A percentile compares a stretch with the other conserved stretches of the same genome.
Evolutionary conservation across 371 early-diverging fungal species (phyloP).

Genomic region (Capillidium rhysosporum): DNA sequence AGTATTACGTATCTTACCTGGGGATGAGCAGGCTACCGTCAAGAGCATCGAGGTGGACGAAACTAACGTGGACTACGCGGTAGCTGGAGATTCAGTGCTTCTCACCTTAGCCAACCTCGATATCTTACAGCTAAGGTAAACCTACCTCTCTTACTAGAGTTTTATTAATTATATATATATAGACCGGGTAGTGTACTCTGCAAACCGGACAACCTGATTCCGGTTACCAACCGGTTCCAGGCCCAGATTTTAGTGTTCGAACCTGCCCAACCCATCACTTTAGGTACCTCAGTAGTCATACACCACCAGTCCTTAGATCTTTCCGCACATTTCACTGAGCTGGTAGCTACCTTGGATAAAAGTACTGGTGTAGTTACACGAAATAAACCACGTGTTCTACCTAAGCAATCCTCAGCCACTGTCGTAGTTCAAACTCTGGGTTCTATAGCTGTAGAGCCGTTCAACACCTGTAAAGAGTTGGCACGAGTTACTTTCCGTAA

Average conservation of each 20-base stretch:
- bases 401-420: slow-evolving; percentile 59
- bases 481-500: slow-evolving; percentile 77
- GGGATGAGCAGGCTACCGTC: slow-evolving; percentile 50
- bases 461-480: slow-evolving; percentile 61
- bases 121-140: slow-evolving; percentile 49
- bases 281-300: slow-evolving; percentile 69
- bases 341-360: slow-evolving; percentile 56
- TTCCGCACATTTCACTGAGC: slow-evolving; percentile 47
- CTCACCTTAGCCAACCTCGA: slow-evolving; percentile 61
- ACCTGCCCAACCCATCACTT: slow-evolving; percentile 66
- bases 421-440: slow-evolving; percentile 53
- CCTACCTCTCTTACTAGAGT: not conserved
- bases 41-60: slow-evolving; percentile 57
- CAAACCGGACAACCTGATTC: slow-evolving; percentile 35
- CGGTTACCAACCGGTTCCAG: slow-evolving; percentile 44
- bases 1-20: slow-evolving; percentile 55
- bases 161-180: not conserved
- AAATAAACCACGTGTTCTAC: slow-evolving; percentile 60
- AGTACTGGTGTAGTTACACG: slow-evolving; percentile 62
- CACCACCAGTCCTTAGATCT: slow-evolving; percentile 66
- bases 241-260: slow-evolving; percentile 88
- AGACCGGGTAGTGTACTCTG: slow-evolving; percentile 67
- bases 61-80: slow-evolving; percentile 62
- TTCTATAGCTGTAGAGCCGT: slow-evolving; percentile 68
- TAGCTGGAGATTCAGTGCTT: slow-evolving; percentile 76